Evolutionary conservation across 495 filamentous ascomycete species (phyloP), one percentile per base, ranked within the genome.

Genomic region (Aspergillus mulundensis): DNA sequence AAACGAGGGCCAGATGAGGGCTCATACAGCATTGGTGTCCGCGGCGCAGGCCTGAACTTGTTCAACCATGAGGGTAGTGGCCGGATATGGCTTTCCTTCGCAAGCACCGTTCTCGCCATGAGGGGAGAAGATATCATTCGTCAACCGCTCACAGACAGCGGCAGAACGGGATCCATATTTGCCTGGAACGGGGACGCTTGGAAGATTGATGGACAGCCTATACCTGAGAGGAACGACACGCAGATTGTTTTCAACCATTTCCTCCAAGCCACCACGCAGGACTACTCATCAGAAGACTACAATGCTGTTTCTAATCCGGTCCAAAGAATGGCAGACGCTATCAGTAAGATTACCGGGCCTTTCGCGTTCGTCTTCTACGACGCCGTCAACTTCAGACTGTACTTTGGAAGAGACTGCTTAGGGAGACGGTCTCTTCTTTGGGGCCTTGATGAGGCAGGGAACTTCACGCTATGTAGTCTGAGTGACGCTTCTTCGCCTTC

Each of bases 171-270:
- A 18, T 93, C 88, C 8, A 75, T 89, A 12, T 77, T 99, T 15
- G 97, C 93, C 77, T 99, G 94, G 93, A 97, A 97, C 62, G 94
- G 94, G n/a, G 94, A 99, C 67, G 95, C 91, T 8, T 99, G 94
- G 94, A 86, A 79, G 49, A 79, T 95, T 50, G 75, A 73, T 18
- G 68, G 79, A 14, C 56, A 76, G 24, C 50, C 65, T 1, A 72
- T 91, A 21, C 58, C 63, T 21, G 84, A 81, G 36, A 97, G 95
- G 39, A 97, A 95, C 67, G 94, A 99, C 66, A 87, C 88, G 1
- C 79, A 88, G 61, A 69, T 69, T 11, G 77, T 98, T 14, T 86
- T 91, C 62, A 59, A 77, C n/a, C 59, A 81, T 42, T 80, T 97
- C 41, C 62, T 85, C 15, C 65, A 76, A 28, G 81, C 78, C 52